Base-by-base conservation (phyloP, 164 flowering plant species). In the Magnolia sinica region DNA sequence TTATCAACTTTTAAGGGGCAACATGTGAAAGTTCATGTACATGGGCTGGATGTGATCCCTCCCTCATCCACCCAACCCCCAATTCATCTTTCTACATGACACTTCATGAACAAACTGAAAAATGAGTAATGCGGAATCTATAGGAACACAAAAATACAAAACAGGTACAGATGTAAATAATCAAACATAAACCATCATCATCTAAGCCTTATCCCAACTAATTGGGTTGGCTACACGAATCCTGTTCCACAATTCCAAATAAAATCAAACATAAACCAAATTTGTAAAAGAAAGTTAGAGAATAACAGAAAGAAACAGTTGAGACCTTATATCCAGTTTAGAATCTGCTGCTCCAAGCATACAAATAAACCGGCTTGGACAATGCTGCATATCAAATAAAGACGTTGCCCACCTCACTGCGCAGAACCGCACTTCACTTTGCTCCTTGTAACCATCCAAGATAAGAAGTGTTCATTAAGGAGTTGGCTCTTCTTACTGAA, bases 371-470 rank as follows among this genome's bases (percentile, higher is more conserved):
- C 97, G 92, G 83, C 97, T 92, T 27, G 99, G 93, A 74, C 97
- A 94, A 79, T 96, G 98, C 50, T 87, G 87, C 77, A 88, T 79
- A 82, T 86, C 90, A 87, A 87, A 96, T 73, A 96, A 84, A 75
- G 89, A 85, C 67, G 96, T 94, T 69, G 98, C 97, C 99, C 99
- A 96, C 84, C 99, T 88, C 76, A 96, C 83, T 78, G 96, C 97
- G 87, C 97, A 96, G 79, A 94, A 96, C 37, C 99, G 91, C 16
- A 89, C 95, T 86, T 96, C 99, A 83, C 89, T 85, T 92, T 92
- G 89, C 74, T 94, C 97, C 99, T 96, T 77, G 67, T 73, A 9
- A 27, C 74, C 78, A 76, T 69, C 27, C n/a, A 37, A 24, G 23
- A 14, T 4, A 70, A 58, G 22, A 68, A 11, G 37, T 24, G 13